Conservation (phyloP, 192 early-diverging fungal genomes). For the Backusella macrospora region DNA sequence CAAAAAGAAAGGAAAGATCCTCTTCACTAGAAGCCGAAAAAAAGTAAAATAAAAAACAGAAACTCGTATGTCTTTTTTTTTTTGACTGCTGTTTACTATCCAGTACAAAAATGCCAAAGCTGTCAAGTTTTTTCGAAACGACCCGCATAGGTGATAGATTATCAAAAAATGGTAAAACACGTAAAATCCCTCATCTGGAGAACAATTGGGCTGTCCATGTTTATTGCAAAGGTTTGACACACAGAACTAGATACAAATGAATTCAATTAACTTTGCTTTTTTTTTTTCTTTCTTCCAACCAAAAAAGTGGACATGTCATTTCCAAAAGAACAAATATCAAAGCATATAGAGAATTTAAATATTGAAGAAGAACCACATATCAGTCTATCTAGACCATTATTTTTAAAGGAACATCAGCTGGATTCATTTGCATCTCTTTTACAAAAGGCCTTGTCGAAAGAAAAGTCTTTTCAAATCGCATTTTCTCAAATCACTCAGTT, state of each 20-base stretch:
- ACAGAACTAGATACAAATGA: not conserved
- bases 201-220: slow-evolving; percentile 2
- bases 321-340: not conserved
- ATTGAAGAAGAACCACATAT: not conserved
- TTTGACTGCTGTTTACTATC: not conserved
- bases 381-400: slow-evolving; percentile 6
- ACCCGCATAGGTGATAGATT: no score
- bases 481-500: not conserved
- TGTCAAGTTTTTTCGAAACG: slow-evolving; percentile 6
- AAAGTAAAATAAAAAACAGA: not conserved
- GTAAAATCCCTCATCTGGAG: not conserved
- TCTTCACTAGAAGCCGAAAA: not conserved
- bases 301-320: not conserved
- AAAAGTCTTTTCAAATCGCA: not conserved
- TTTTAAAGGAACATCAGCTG: not conserved
- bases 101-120: slow-evolving; percentile 11
- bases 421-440: not conserved
- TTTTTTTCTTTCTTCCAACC: not conserved
- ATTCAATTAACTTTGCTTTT: not conserved
- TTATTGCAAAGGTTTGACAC: slow-evolving; percentile 9
- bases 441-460: not conserved
- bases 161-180: not conserved
- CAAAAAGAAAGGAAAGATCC: slow-evolving; percentile 2
- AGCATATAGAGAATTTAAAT: not conserved
- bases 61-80: not conserved